These are phyloP conservation scores for Neonectria punicea DNA, from an alignment of 2,329 filamentous ascomycete species.

Conservation along the genomic window DNA sequence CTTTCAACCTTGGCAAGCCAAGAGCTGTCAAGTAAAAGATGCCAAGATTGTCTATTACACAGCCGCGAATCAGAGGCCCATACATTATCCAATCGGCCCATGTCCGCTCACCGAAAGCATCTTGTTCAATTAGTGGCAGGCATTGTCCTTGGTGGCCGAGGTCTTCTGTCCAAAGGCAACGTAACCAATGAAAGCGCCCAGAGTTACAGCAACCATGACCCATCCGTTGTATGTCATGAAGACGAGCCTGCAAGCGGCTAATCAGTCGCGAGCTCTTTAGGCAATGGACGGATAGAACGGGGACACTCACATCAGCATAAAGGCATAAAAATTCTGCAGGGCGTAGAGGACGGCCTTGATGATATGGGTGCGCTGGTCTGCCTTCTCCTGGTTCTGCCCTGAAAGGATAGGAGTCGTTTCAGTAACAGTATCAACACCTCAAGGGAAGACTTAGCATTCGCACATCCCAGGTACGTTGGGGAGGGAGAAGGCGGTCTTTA, in stretches of 20 bases:
- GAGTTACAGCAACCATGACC: constrained; percentile 91
- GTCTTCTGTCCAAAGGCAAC: constrained; percentile 79
- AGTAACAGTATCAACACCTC: constrained; percentile 61
- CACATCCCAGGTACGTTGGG: constrained; percentile 30
- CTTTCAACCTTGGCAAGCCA: not conserved
- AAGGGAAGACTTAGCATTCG: constrained; percentile 46
- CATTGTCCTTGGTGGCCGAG: constrained; percentile 82
- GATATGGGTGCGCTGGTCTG: constrained; percentile 76
- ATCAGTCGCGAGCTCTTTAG: not conserved
- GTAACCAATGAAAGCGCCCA: constrained; percentile 91
- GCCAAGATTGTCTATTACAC: not conserved
- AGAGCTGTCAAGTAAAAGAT: not conserved
- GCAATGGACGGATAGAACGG: not conserved
- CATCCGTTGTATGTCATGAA: constrained; percentile 99
- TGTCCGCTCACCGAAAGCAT: not conserved
- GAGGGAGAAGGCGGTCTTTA: constrained; percentile 24
- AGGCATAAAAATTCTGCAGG: constrained; percentile 96
- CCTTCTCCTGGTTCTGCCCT: constrained; percentile 75
- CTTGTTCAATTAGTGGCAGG: constrained; percentile 76
- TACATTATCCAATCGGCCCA: not conserved
- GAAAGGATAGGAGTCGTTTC: constrained; percentile 72
- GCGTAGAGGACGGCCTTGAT: constrained; percentile 88
- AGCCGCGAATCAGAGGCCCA: not conserved
- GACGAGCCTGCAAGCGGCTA: constrained; percentile 74
- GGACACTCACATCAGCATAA: constrained; percentile 92